Conservation (phyloP, 2,329 filamentous ascomycete species). For the Sporothrix pseudoabietina region DNA sequence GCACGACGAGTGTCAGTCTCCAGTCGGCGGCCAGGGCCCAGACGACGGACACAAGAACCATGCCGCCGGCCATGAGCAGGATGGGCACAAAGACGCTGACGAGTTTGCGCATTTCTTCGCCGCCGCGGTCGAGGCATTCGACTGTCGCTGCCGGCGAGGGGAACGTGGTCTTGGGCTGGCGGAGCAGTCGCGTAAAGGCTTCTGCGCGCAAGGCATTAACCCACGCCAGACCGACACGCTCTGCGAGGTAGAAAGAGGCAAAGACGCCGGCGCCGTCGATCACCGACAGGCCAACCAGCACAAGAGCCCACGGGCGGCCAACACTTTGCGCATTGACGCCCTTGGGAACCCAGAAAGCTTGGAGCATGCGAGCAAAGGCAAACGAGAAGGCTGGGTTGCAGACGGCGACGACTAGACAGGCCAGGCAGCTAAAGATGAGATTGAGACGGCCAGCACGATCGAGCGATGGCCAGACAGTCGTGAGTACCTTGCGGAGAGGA, state of each 20-base stretch:
- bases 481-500: slow-evolving; percentile 59
- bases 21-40: slow-evolving; percentile 78
- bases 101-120: slow-evolving; percentile 84
- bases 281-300: slow-evolving; percentile 67
- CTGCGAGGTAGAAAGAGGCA: slow-evolving; percentile 69
- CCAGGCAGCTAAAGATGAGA: slow-evolving; percentile 62
- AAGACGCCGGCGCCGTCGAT: slow-evolving; percentile 68
- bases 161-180: slow-evolving; percentile 63
- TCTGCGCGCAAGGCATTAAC: slow-evolving; percentile 68
- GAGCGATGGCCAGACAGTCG: slow-evolving; percentile 71
- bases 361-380: slow-evolving; percentile 71
- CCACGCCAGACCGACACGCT: slow-evolving; percentile 74
- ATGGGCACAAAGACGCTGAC: slow-evolving; percentile 76
- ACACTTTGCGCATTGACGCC: slow-evolving; percentile 50
- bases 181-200: slow-evolving; percentile 69
- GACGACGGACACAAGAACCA: slow-evolving; percentile 67
- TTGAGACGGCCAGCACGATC: slow-evolving; percentile 52
- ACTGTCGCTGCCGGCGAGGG: slow-evolving; percentile 57
- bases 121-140: slow-evolving; percentile 75
- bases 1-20: slow-evolving; percentile 76
- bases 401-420: slow-evolving; percentile 65
- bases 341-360: slow-evolving; percentile 63
- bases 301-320: slow-evolving; percentile 68
- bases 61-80: slow-evolving; percentile 65
- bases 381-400: slow-evolving; percentile 72